phyloP scores from a whole-genome alignment of 202 grass and related monocot species.

The Hordeum pubiflorum region DNA sequence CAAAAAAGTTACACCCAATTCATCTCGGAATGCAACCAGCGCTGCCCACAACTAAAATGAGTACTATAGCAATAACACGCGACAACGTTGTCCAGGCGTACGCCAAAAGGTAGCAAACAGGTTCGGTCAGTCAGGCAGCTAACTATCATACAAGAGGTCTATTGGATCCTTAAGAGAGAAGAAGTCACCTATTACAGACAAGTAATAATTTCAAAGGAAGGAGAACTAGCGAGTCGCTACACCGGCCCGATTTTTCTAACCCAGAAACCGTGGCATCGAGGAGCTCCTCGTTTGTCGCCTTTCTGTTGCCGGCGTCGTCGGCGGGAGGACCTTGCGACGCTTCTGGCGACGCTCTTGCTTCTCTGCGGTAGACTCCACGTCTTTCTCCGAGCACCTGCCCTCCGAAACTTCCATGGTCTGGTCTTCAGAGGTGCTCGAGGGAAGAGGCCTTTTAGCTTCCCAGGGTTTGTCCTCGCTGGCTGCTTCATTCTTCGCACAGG shows the following conservation, averaged over 20 bases:
- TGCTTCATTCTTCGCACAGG: background rate
- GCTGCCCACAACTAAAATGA: too few relatives aligned
- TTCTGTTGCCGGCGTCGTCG: background rate
- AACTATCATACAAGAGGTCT: background rate
- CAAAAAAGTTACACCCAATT: too few relatives aligned
- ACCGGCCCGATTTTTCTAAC: background rate
- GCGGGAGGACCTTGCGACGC: constrained; percentile 36
- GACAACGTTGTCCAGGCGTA: too few relatives aligned
- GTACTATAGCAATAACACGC: too few relatives aligned
- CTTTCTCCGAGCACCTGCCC: constrained; percentile 15
- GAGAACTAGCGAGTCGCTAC: background rate
- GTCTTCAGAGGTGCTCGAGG: background rate
- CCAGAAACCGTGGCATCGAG: background rate
- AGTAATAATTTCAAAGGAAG: constrained; percentile 1
- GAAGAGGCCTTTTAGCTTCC: too few relatives aligned
- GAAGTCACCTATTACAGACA: background rate
- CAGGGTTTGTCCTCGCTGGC: background rate
- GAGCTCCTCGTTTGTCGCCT: constrained; percentile 33
- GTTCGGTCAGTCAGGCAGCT: constrained; percentile 4
- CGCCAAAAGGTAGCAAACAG: background rate
- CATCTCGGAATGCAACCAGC: too few relatives aligned
- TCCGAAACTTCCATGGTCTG: background rate
- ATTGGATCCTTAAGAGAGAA: background rate
- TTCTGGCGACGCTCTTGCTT: constrained; percentile 38
- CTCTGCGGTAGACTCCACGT: background rate